Evolutionary conservation across 306 rosid species (phyloP).

Genomic region (Datisca glomerata): DNA sequence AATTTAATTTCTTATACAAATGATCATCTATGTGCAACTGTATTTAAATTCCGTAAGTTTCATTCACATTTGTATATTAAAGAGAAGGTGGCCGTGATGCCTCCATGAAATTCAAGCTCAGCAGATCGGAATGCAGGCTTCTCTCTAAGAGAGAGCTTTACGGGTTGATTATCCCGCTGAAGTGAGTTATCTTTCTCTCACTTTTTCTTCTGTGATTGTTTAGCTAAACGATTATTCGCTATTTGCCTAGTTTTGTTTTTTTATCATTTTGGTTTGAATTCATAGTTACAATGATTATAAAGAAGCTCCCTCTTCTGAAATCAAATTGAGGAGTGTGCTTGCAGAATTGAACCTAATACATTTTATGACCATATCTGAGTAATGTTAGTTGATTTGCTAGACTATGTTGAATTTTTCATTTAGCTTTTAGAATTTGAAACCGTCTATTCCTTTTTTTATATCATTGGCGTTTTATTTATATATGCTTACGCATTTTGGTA

Average conservation of each 20-base stretch:
- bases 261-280: background rate
- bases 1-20: too few species aligned
- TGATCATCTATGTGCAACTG: too few species aligned
- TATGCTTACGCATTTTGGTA: too few species aligned
- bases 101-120: conserved; percentile 83
- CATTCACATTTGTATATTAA: too few species aligned
- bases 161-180: conserved; percentile 92
- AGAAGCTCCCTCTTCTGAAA: conserved; percentile 21
- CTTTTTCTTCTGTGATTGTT: too few species aligned
- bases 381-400: background rate
- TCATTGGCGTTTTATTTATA: too few species aligned
- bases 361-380: conserved; percentile 12
- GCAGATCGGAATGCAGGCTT: conserved; percentile 91
- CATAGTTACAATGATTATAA: conserved; percentile 8
- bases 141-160: conserved; percentile 36
- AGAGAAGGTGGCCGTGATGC: conserved; percentile 25
- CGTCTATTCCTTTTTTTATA: background rate
- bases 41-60: too few species aligned
- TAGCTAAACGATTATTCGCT: too few species aligned
- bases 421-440: too few species aligned
- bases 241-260: background rate
- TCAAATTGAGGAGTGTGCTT: conserved; percentile 10
- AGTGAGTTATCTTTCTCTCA: conserved; percentile 49
- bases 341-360: conserved; percentile 16
- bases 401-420: too few species aligned